Evolutionary conservation across 495 filamentous ascomycete genomes (phyloP).

Genomic region (Hypoxylon lienhwacheense): DNA sequence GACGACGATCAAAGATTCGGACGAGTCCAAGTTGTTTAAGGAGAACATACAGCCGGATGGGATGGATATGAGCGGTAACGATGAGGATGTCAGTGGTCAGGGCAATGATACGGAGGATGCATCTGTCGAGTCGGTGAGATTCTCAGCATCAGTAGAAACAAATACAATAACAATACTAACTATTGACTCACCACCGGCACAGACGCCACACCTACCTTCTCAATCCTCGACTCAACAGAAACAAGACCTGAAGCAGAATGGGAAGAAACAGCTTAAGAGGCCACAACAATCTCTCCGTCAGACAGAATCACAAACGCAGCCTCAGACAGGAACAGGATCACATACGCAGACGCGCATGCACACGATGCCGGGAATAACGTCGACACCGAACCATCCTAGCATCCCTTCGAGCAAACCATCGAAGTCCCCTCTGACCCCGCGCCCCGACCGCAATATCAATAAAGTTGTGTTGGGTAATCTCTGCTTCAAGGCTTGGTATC

Average conservation of each 20-base stretch:
- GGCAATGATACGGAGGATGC: neutral
- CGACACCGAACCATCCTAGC: slow-evolving; percentile 29
- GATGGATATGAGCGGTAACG: neutral
- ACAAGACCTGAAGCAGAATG: too few species aligned
- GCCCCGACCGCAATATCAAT: slow-evolving; percentile 65
- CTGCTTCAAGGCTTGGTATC: slow-evolving; percentile 76
- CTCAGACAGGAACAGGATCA: too few species aligned
- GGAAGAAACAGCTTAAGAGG: too few species aligned
- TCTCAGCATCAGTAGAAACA: neutral
- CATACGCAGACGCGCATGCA: too few species aligned
- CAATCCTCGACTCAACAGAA: slow-evolving; percentile 12
- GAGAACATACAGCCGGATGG: slow-evolving; percentile 20
- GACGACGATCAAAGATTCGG: neutral
- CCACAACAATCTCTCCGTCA: slow-evolving; percentile 30
- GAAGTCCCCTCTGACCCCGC: slow-evolving; percentile 29
- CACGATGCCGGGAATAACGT: neutral
- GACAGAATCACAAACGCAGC: neutral
- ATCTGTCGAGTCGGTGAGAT: neutral
- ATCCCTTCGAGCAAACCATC: slow-evolving; percentile 22
- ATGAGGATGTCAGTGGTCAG: neutral
- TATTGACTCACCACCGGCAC: slow-evolving; percentile 6
- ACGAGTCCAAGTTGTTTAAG: slow-evolving; percentile 4
- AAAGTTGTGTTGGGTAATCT: slow-evolving; percentile 74
- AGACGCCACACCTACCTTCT: slow-evolving; percentile 19
- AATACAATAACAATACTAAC: neutral